phyloP scores from a whole-genome alignment of 2,329 filamentous ascomycete genomes.

The Aspergillus neoniger region DNA sequence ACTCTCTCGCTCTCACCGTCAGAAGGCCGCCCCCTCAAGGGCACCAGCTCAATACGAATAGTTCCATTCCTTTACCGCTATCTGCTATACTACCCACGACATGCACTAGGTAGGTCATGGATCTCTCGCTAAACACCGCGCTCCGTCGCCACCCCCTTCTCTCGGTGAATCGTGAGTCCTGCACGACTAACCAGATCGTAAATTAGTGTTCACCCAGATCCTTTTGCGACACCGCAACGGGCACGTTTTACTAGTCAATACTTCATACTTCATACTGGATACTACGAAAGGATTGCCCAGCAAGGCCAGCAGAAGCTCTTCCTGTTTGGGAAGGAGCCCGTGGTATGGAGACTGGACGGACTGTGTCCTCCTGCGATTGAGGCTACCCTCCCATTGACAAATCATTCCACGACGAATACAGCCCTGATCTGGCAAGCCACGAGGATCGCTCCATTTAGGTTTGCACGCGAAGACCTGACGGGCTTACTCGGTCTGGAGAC shows the following conservation, averaged over 20 bases:
- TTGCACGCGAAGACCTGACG: conserved; percentile 10
- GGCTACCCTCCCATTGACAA: conserved; percentile 12
- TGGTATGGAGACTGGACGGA: background rate
- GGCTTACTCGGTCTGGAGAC: conserved; percentile 13
- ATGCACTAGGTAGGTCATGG: too few relatives aligned
- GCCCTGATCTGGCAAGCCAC: conserved; percentile 14
- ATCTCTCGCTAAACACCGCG: too few relatives aligned
- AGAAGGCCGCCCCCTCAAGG: too few relatives aligned
- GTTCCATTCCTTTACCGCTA: too few relatives aligned
- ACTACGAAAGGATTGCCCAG: background rate
- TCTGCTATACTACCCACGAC: too few relatives aligned
- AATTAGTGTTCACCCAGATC: too few relatives aligned
- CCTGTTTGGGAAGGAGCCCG: conserved; percentile 7
- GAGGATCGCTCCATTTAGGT: conserved; percentile 14
- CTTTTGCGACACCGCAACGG: too few relatives aligned
- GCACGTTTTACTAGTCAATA: background rate
- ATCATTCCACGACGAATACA: conserved; percentile 10
- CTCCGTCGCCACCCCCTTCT: too few relatives aligned
- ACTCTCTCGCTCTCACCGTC: too few relatives aligned
- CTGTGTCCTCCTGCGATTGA: background rate
- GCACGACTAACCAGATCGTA: too few relatives aligned
- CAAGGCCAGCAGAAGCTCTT: conserved; percentile 1
- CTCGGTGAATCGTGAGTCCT: too few relatives aligned
- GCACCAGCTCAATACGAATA: too few relatives aligned
- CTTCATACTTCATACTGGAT: background rate